Percentiles rank a stretch among this genome's conserved stretches.
These are phyloP conservation scores for Neospermospora avenae DNA, from an alignment of 2,329 filamentous ascomycete species.

Conservation along the genomic window DNA sequence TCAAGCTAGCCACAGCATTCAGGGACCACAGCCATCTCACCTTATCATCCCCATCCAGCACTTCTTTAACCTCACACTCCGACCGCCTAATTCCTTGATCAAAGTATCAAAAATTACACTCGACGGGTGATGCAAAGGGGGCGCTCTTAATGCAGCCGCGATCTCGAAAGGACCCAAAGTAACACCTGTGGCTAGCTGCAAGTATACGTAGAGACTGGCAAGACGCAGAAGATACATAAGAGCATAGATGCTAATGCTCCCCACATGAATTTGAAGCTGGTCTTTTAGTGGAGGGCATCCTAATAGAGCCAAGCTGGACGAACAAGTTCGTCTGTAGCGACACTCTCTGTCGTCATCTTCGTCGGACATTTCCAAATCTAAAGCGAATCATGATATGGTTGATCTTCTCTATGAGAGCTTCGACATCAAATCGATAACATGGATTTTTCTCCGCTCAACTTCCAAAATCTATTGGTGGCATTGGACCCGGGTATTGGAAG, in stretches of 20 bases:
- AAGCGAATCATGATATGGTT: slow-evolving; percentile 4
- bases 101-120: not conserved
- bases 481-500: not conserved
- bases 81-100: not conserved
- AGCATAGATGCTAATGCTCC: not conserved
- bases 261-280: not conserved
- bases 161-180: slow-evolving; percentile 1
- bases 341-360: slow-evolving; percentile 3
- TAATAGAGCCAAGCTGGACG: not conserved
- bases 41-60: not conserved
- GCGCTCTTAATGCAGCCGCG: slow-evolving; percentile 1
- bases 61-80: not conserved
- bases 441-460: slow-evolving; percentile 1
- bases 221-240: not conserved
- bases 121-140: not conserved
- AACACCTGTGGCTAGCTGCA: not conserved
- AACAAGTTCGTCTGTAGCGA: not conserved
- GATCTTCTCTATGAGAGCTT: not conserved
- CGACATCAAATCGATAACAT: not conserved
- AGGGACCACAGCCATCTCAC: slow-evolving; percentile 1
- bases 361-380: not conserved
- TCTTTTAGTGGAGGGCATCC: slow-evolving; percentile 4
- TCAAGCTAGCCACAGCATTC: not conserved
- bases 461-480: not conserved
- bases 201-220: slow-evolving; percentile 2